Percentiles rank a stretch among this genome's conserved stretches.
phyloP scores from a whole-genome alignment of 257 asterid species.

The Solanum gandarillasii region DNA sequence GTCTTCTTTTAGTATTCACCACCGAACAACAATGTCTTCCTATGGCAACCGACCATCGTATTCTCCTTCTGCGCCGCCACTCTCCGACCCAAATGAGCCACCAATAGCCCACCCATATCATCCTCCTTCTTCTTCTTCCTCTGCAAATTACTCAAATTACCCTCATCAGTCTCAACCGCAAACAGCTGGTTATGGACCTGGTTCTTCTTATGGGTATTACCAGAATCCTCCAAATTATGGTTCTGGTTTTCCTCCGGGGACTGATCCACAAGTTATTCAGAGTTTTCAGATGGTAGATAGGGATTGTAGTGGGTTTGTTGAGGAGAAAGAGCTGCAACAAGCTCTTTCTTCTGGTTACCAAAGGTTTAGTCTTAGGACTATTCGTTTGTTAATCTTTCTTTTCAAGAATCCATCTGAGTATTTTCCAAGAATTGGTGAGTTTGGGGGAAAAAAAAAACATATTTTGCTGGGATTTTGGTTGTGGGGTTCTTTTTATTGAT shows the following conservation, averaged over 20 bases:
- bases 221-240: conserved; percentile 2
- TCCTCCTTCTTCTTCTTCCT: neutral
- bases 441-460: fast-evolving
- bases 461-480: neutral
- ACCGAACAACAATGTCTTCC: conserved; percentile 15
- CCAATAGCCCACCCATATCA: conserved; percentile 36
- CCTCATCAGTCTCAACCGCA: conserved; percentile 3
- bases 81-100: conserved; percentile 29
- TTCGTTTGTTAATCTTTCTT: conserved; percentile 67
- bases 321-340: conserved; percentile 60
- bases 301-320: conserved; percentile 65
- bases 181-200: conserved; percentile 10
- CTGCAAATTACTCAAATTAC: neutral
- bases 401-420: conserved; percentile 42
- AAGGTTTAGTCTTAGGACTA: conserved; percentile 45
- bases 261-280: conserved; percentile 66
- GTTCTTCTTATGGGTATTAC: neutral
- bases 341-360: conserved; percentile 56
- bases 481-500: neutral
- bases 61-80: conserved; percentile 75
- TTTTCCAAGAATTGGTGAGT: conserved; percentile 39
- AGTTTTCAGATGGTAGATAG: conserved; percentile 79
- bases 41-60: conserved; percentile 17
- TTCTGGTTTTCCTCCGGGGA: conserved; percentile 48
- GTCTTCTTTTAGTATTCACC: neutral